Conservation (phyloP, 1,139 yeast genomes). For the Candida frijolesensis region DNA sequence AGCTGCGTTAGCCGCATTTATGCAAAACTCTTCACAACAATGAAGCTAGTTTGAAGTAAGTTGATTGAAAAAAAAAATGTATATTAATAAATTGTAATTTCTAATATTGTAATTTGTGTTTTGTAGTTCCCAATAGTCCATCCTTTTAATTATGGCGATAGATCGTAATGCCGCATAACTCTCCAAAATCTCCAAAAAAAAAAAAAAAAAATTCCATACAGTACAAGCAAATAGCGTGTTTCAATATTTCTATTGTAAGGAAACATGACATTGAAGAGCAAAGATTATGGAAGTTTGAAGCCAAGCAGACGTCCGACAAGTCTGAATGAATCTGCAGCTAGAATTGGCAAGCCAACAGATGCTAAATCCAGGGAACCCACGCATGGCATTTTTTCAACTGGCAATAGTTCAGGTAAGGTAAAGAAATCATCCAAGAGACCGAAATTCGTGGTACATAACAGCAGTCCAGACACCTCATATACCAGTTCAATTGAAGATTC, state of each 20-base stretch:
- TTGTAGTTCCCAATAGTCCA: too few species aligned
- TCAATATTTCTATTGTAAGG: background rate
- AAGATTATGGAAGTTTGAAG: background rate
- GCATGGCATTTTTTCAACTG: background rate
- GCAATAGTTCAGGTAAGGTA: background rate
- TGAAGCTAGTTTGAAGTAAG: constrained; percentile 3
- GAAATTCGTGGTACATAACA: background rate
- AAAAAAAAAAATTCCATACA: background rate
- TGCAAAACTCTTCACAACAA: constrained; percentile 22
- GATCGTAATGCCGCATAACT: too few species aligned
- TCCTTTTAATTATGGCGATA: too few species aligned
- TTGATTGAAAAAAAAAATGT: background rate
- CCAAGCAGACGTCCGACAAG: background rate
- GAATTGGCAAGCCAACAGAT: background rate
- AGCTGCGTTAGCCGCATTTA: constrained; percentile 11
- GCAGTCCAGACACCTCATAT: too few species aligned
- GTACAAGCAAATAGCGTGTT: too few species aligned
- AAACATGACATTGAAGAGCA: background rate
- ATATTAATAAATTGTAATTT: background rate
- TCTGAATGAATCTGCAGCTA: background rate
- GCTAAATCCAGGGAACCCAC: background rate
- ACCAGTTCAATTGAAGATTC: too few species aligned
- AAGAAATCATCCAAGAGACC: background rate
- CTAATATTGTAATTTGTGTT: too few species aligned
- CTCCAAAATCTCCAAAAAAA: background rate